Base-by-base conservation (phyloP, 129 eudicot genomes). In the Arctium lappa region DNA sequence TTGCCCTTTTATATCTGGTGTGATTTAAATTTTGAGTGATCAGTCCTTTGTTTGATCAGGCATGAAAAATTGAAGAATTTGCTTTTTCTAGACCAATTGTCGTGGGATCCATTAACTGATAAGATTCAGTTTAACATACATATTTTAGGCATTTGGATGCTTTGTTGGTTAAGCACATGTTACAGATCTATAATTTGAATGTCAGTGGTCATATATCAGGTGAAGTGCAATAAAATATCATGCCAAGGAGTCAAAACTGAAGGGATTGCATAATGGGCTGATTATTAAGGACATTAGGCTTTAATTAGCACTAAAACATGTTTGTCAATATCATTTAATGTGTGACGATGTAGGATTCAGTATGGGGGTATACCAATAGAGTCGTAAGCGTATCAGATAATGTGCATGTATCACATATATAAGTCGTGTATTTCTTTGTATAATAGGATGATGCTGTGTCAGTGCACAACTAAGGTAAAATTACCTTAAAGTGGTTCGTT, bases 181-280 rank as follows among this genome's bases (percentile, higher is more conserved):
- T 4, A 74, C 48, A 29, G 39, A 44, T 27, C 79, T 74, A 50
- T 50, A 74, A 1, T 22, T 27, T 30, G 30, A 10, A 46, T 11
- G 6, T 66, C 44, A 8, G 0, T 50, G 11, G 27, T 75, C 69
- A 11, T 48, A 11, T 31, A 66, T 38, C 74, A 66, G 63, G 12
- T 38, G 74, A 79, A 79, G 75, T 66, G 44, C 42, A 68, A 1
- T 79, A 9, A 27, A 66, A 27, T 66, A 66, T 27, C 34, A 66
- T 27, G 71, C 33, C 8, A 66, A 70, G 77, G 56, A 71, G 71
- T 18, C 31, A 79, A 70, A 44, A 66, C 22, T 46, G 62, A 40
- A 69, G 46, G 73, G 44, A 16, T 40, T 81, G 80, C 48, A 65
- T 18, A 27, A 82, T 75, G 60, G 44, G 75, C 72, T 32, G 81